phyloP scores from a whole-genome alignment of 1,284 basidiomycete genomes.

The Ganoderma resinaceum region DNA sequence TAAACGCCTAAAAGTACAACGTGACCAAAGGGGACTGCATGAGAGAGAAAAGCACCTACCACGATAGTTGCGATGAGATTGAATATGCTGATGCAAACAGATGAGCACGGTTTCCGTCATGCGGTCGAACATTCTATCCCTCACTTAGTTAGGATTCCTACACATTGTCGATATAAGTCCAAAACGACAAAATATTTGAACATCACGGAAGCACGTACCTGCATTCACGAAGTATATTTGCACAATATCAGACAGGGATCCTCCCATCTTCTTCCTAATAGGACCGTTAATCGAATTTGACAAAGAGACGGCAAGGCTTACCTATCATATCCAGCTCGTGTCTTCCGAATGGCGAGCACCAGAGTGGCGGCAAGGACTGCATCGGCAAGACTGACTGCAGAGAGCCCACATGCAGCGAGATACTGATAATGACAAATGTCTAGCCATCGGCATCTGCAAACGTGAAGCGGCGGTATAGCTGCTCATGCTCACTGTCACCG shows the following conservation, averaged over 20 bases:
- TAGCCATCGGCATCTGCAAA: neutral
- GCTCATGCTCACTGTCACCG: neutral
- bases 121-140: neutral
- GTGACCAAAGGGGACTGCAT: no score
- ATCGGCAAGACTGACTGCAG: neutral
- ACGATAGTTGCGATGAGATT: neutral
- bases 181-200: no score
- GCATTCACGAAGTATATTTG: neutral
- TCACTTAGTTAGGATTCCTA: neutral
- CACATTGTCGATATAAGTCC: neutral
- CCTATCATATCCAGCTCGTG: constrained; percentile 2
- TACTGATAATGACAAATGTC: neutral
- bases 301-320: neutral
- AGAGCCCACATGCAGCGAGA: neutral
- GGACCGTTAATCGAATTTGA: neutral
- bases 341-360: constrained; percentile 2
- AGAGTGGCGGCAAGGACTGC: neutral
- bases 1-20: neutral
- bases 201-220: neutral
- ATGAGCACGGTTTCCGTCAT: neutral
- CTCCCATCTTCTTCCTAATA: neutral
- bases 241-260: neutral
- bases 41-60: neutral
- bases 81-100: neutral
- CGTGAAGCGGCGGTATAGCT: neutral